Conservation (phyloP, 75 land plant species). For the Selaginella tamariscina region DNA sequence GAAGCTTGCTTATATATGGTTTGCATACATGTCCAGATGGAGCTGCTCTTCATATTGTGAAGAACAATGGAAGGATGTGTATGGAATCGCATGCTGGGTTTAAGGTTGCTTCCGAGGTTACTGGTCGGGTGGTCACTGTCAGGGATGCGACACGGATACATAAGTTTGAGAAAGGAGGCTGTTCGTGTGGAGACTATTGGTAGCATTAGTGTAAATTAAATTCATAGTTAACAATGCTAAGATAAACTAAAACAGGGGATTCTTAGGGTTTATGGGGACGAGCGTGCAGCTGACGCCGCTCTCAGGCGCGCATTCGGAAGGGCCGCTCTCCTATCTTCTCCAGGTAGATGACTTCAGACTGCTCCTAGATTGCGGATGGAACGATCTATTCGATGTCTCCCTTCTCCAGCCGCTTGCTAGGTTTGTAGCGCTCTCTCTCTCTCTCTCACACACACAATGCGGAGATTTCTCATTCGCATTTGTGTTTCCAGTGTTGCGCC, state of each 20-base stretch:
- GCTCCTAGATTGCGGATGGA: slow-evolving; percentile 96
- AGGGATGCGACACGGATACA: slow-evolving; percentile 54
- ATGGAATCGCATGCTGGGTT: slow-evolving; percentile 56
- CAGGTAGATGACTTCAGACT: slow-evolving; percentile 83
- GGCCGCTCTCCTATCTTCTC: slow-evolving; percentile 74
- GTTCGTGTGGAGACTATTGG: slow-evolving; percentile 48
- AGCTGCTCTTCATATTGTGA: slow-evolving; percentile 38
- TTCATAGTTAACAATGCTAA: too few relatives aligned
- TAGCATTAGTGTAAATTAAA: too few relatives aligned
- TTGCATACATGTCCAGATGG: slow-evolving; percentile 29
- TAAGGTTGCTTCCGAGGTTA: slow-evolving; percentile 35
- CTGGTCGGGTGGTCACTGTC: slow-evolving; percentile 31
- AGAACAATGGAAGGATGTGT: slow-evolving; percentile 59
- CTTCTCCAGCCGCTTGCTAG: slow-evolving; percentile 74
- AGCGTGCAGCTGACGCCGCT: slow-evolving; percentile 87
- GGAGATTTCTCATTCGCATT: background rate
- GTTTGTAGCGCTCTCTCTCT: slow-evolving; percentile 21
- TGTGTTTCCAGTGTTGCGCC: slow-evolving; percentile 51
- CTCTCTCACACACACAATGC: background rate
- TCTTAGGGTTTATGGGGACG: slow-evolving; percentile 53
- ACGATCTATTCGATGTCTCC: slow-evolving; percentile 64
- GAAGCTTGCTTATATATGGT: slow-evolving; percentile 58
- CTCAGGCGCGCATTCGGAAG: slow-evolving; percentile 79
- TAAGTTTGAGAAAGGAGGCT: slow-evolving; percentile 43
- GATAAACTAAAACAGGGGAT: background rate